Base-by-base conservation (phyloP, 495 filamentous ascomycete species). In the Echria macrotheca region DNA sequence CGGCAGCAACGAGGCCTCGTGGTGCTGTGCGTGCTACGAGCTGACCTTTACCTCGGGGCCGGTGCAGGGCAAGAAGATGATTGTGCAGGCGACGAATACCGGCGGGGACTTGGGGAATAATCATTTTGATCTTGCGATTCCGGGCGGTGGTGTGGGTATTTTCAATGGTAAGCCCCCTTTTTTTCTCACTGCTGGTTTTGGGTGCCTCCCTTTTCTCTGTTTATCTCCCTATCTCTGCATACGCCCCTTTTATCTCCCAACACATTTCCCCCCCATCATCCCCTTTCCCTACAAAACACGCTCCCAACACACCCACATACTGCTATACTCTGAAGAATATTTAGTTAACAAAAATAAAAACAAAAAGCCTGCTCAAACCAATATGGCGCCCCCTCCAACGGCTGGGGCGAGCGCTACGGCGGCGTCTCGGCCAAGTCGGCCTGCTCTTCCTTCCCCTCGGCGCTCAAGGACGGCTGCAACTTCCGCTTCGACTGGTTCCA, bases 21-120 rank as follows among this genome's bases (percentile, higher is more conserved):
- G 80, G 81, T 85, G 83, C 70, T 85, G 83, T 60, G 70, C 76
- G 50, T 85, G 83, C 63, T 86, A 84, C 63, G 72, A 84, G 65
- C 63, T 83, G 39, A 83, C 79, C 6, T 84, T 85, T 61, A 84
- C 81, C 5, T 72, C 70, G 53, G 76, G 73, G 0, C 57, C 78
- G 0, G 72, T 78, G 8, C 26, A 52, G 36, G 73, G 82, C 49
- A 77, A 85, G 73, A 76, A 77, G 67, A 76, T 85, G 74, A 72
- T 85, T 47, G 78, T 85, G 14, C 82, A 85, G 67, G 79, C 80
- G 12, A 83, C 78, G 36, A 86, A 86, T 59, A 84, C 79, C 17
- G 81, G 79, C 11, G 74, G 71, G 15, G 80, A 83, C 46, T 58
- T 84, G 44, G 71, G 71, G 14, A 54, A 68, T 14, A 81, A 81